Percentiles rank a stretch among this genome's conserved stretches.
Conservation (phyloP, 441 rosid species). For the Bruguiera hainesii region DNA sequence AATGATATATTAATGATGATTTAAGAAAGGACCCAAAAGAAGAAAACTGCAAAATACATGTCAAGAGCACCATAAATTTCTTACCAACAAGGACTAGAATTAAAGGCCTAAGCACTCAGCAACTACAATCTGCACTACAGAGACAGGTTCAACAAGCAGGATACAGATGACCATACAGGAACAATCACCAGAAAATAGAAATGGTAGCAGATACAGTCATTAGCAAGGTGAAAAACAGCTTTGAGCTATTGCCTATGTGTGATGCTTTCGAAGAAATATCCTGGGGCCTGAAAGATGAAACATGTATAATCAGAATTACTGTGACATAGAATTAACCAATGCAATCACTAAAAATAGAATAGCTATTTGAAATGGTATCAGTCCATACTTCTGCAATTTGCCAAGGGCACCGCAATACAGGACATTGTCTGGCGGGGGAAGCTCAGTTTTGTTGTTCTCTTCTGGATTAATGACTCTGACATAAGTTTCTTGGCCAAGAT, state of each 20-base stretch:
- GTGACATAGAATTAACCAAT: neutral
- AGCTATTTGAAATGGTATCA: neutral
- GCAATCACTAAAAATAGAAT: neutral
- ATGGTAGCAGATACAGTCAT: constrained; percentile 26
- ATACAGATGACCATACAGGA: neutral
- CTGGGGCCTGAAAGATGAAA: constrained; percentile 54
- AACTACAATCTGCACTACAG: constrained; percentile 25
- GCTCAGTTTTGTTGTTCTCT: constrained; percentile 69
- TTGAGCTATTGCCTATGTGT: constrained; percentile 27
- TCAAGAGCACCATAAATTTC: constrained; percentile 31
- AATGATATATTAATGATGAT: constrained; percentile 33
- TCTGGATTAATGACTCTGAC: constrained; percentile 87
- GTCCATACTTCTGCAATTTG: constrained; percentile 64
- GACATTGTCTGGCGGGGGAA: constrained; percentile 70
- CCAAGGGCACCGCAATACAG: constrained; percentile 81
- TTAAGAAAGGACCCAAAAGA: constrained; percentile 13
- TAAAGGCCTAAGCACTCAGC: constrained; percentile 33
- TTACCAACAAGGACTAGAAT: constrained; percentile 33
- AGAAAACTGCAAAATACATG: constrained; percentile 20
- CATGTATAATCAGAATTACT: constrained; percentile 9
- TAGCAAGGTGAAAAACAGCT: constrained; percentile 32
- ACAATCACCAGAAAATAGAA: constrained; percentile 28
- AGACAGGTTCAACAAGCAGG: constrained; percentile 17
- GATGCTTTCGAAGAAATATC: constrained; percentile 48
- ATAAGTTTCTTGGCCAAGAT: constrained; percentile 96